phyloP scores from a whole-genome alignment of 176 grass and related monocot genomes.

The Oryza longistaminata region DNA sequence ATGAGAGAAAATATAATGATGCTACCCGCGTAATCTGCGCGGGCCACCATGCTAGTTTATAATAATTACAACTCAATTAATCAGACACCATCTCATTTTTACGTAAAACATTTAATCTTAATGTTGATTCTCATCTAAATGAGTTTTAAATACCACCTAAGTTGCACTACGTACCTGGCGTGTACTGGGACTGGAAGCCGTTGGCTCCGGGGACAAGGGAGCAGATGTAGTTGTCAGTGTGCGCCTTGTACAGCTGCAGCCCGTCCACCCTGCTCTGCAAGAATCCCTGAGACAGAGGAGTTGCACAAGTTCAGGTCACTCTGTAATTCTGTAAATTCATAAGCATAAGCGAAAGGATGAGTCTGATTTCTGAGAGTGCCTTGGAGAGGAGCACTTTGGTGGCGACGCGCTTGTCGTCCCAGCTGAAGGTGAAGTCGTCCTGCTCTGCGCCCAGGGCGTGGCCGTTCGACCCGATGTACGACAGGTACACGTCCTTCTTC shows the following conservation, averaged over 20 bases:
- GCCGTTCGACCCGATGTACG: constrained; percentile 73
- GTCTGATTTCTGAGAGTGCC: not conserved
- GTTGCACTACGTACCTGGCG: constrained; percentile 33
- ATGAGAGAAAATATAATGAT: too few species aligned
- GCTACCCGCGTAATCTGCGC: too few species aligned
- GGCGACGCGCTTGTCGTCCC: constrained; percentile 76
- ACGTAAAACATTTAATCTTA: too few species aligned
- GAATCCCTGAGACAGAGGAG: constrained; percentile 35
- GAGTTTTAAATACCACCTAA: too few species aligned
- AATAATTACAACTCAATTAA: too few species aligned
- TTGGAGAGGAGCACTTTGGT: constrained; percentile 79
- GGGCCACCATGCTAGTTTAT: too few species aligned
- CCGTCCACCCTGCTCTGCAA: constrained; percentile 38
- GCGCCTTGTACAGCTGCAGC: constrained; percentile 65
- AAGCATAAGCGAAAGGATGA: too few species aligned
- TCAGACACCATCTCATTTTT: too few species aligned
- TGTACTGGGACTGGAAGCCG: constrained; percentile 70
- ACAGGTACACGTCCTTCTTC: constrained; percentile 48
- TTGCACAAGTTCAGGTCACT: not conserved
- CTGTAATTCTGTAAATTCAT: too few species aligned
- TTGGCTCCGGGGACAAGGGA: constrained; percentile 57
- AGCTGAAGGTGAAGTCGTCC: constrained; percentile 80
- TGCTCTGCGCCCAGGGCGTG: constrained; percentile 55
- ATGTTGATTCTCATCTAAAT: too few species aligned
- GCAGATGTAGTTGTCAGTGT: constrained; percentile 75